These are phyloP conservation scores for Rhododendron griersonianum DNA, from an alignment of 148 eudicot species.

Conservation along the genomic window DNA sequence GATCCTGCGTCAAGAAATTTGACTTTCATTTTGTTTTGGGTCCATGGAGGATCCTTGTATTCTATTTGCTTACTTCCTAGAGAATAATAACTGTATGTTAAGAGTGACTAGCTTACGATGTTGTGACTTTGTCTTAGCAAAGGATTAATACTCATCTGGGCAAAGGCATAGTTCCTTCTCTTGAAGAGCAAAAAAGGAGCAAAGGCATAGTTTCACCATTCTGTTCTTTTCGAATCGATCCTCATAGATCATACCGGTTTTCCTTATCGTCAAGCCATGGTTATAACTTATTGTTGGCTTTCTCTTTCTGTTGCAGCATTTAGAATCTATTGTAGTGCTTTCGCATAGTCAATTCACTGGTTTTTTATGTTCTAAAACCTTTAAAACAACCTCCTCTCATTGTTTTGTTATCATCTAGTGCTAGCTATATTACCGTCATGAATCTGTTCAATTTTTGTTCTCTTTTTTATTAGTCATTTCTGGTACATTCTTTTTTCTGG, in stretches of 20 bases:
- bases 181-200: not conserved
- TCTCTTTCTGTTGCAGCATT: not conserved
- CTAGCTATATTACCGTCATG: not conserved
- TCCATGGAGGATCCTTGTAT: not conserved
- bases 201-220: not conserved
- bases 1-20: not conserved
- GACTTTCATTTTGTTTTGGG: not conserved
- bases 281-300: not conserved
- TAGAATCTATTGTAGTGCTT: not conserved
- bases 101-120: not conserved
- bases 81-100: no score
- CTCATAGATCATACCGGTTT: not conserved
- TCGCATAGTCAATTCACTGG: not conserved
- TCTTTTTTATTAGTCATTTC: not conserved
- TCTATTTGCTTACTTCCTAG: not conserved
- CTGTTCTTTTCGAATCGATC: not conserved
- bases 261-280: not conserved
- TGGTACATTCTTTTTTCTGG: not conserved
- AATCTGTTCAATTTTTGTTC: not conserved
- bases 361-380: not conserved
- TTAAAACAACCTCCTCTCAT: not conserved
- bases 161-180: not conserved
- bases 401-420: not conserved
- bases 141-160: not conserved
- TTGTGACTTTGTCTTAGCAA: not conserved